Conservation (phyloP, 805 yeast genomes). For the Zygotorulaspora danielsina region DNA sequence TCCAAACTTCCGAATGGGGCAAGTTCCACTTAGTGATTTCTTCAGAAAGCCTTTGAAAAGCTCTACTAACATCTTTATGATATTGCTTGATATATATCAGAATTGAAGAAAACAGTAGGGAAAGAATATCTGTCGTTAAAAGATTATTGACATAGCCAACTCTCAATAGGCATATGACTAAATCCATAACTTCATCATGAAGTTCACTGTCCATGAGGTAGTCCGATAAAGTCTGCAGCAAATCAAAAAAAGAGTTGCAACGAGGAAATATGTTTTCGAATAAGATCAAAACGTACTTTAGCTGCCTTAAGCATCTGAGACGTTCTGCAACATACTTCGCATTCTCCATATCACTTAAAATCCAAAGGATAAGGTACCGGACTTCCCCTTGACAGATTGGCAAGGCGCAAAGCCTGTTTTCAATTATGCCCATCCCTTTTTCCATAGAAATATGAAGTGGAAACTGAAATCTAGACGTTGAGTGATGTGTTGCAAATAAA, state of each 20-base stretch:
- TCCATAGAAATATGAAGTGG: constrained; percentile 17
- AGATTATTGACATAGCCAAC: constrained; percentile 5
- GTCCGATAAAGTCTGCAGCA: constrained; percentile 13
- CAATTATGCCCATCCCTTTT: constrained; percentile 12
- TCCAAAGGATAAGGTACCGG: constrained; percentile 17
- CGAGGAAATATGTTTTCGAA: constrained; percentile 9
- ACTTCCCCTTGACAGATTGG: constrained; percentile 8
- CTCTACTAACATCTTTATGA: background rate
- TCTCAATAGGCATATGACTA: constrained; percentile 12
- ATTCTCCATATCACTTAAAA: constrained; percentile 20
- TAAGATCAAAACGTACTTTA: constrained; percentile 17
- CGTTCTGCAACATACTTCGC: constrained; percentile 9
- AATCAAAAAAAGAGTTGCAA: constrained; percentile 5
- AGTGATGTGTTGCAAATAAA: constrained; percentile 7
- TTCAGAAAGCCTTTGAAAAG: constrained; percentile 6
- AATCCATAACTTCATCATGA: constrained; percentile 17
- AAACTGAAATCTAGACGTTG: constrained; percentile 14
- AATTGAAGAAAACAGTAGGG: constrained; percentile 17
- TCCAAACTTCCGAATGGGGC: constrained; percentile 11
- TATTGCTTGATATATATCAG: constrained; percentile 5
- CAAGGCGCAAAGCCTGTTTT: background rate
- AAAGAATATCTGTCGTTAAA: constrained; percentile 12
- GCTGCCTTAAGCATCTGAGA: constrained; percentile 18
- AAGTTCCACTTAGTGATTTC: background rate
- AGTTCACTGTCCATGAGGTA: constrained; percentile 11